A percentile compares a stretch with the other conserved stretches of the same genome.
These are phyloP conservation scores for Citrus cavaleriei DNA, from an alignment of 345 rosid genomes.

Conservation along the genomic window DNA sequence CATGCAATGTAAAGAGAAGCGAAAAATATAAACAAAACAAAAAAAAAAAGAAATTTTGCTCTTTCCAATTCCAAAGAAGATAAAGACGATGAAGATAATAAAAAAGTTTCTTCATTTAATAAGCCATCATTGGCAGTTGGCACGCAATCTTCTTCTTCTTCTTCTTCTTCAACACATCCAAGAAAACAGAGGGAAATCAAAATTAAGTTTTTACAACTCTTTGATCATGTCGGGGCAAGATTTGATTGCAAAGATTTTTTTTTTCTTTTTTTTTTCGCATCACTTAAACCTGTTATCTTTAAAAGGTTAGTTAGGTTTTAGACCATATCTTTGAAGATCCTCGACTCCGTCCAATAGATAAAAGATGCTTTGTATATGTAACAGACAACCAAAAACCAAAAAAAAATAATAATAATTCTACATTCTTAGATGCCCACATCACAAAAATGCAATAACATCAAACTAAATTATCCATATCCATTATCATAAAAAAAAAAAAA, in stretches of 20 bases:
- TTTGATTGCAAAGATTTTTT: background rate
- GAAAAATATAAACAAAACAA: too few relatives aligned
- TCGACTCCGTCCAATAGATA: too few relatives aligned
- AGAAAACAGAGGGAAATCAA: background rate
- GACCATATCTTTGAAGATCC: too few relatives aligned
- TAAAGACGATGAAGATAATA: background rate
- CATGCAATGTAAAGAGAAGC: too few relatives aligned
- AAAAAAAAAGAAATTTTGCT: too few relatives aligned
- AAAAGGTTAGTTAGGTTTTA: too few relatives aligned
- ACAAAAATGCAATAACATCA: background rate
- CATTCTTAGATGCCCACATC: too few relatives aligned
- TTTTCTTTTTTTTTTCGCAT: background rate
- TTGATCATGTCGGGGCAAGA: too few relatives aligned
- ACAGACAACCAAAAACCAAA: too few relatives aligned
- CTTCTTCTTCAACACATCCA: background rate
- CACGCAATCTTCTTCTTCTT: slow-evolving; percentile 5
- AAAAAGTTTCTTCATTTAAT: background rate
- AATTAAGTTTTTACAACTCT: too few relatives aligned
- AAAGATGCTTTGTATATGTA: too few relatives aligned
- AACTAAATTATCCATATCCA: background rate
- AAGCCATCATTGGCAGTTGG: slow-evolving; percentile 12
- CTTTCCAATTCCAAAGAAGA: background rate
- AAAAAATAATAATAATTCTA: too few relatives aligned
- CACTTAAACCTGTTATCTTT: background rate
- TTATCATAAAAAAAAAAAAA: background rate